phyloP scores from a whole-genome alignment of 1,284 basidiomycete species.

The Lentinula novae-zelandiae region DNA sequence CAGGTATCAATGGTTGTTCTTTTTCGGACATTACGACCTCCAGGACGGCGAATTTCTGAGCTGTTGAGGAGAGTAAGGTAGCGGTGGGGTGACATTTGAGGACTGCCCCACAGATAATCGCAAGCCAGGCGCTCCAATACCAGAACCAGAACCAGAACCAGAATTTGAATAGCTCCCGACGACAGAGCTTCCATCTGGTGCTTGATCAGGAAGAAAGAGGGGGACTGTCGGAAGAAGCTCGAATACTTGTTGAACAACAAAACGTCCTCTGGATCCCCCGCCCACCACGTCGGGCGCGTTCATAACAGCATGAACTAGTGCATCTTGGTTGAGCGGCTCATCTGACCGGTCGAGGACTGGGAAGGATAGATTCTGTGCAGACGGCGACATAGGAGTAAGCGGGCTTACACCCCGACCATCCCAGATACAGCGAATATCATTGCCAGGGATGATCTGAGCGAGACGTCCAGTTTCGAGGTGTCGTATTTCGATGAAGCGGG shows the following conservation, averaged over 20 bases:
- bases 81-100: constrained; percentile 4
- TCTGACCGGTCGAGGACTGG: constrained; percentile 29
- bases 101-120: not conserved
- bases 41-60: constrained; percentile 7
- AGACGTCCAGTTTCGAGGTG: constrained; percentile 75
- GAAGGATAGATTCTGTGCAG: not conserved
- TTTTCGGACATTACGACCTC: not conserved
- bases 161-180: not conserved
- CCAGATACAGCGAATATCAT: constrained; percentile 73
- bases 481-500: constrained; percentile 90
- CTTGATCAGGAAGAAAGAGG: constrained; percentile 49
- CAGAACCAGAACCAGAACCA: not conserved
- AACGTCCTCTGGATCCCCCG: constrained; percentile 24
- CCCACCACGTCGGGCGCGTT: constrained; percentile 45
- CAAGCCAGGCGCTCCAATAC: not conserved
- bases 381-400: constrained; percentile 26
- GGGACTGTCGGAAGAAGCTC: constrained; percentile 78
- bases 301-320: constrained; percentile 75
- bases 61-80: constrained; percentile 8
- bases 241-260: constrained; percentile 72
- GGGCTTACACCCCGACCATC: constrained; percentile 50
- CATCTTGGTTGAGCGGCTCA: constrained; percentile 59
- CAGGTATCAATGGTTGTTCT: not conserved
- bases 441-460: constrained; percentile 74
- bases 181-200: not conserved